Evolutionary conservation across 1,284 basidiomycete species (phyloP), one percentile per base, ranked within the genome.

Genomic region (Schizophyllum amplum): DNA sequence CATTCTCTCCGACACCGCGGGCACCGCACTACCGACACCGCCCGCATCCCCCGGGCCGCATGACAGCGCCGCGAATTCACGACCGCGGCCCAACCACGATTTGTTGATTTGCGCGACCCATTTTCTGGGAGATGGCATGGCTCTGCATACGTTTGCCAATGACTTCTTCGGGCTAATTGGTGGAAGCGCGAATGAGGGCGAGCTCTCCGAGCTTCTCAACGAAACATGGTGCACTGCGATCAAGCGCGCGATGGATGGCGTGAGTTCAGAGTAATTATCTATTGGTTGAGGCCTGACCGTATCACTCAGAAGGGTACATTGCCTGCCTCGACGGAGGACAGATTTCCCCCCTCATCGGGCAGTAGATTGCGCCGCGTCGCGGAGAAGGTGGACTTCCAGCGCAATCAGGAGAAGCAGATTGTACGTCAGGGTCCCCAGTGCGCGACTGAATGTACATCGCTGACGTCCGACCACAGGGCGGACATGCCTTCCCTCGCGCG

Each of bases 111-210:
- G 83, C 63, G 83, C 86, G 3, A 79, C 85, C 9, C 88, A 90
- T 64, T 90, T 83, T 67, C 67, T 90, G 47, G 87, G 48, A 9
- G 48, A 58, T 62, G 87, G 87, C 24, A 88, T 89, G 82, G 87
- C 88, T 2, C 74, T 91, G 17, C 88, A 92, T 68, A 74, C 77
- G 57, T 84, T 85, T 59, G 84, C 84, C 11, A 86, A 89, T 65
- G 85, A 90, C 62, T 82, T 91, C 65, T 85, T 90, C 66, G 63
- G 67, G 9, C 71, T 90, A 4, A 71, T 92, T 21, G 79, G 77
- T 7, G 66, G 75, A 55, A 64, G 68, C 2, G 67, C 68, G 52
- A 72, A 71, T 13, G 72, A 76, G 22, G 65, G 62, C 27, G 75
- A 78, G 24, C 71, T 87, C n/a, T 63, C 70, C 15, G 61, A 58